Evolutionary conservation across 2,329 filamentous ascomycete genomes (phyloP).

Genomic region (Aspergillus sp.): DNA sequence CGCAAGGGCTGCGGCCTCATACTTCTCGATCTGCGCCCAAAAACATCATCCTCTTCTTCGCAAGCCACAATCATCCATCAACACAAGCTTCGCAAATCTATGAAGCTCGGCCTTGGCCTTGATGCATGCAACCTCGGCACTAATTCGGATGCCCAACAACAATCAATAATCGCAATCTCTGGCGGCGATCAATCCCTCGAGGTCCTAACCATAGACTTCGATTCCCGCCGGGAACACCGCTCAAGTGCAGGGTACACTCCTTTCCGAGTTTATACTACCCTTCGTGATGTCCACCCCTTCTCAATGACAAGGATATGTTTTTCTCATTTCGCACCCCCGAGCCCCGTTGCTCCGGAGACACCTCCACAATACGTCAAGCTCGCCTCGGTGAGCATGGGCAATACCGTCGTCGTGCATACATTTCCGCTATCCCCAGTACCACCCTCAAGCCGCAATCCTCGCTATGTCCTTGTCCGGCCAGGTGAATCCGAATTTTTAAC

Average conservation of each 20-base stretch:
- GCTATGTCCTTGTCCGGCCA: constrained; percentile 69
- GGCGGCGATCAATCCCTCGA: constrained; percentile 77
- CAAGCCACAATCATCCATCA: constrained; percentile 50
- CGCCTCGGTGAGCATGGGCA: constrained; percentile 77
- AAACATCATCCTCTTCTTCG: constrained; percentile 8
- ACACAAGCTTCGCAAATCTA: constrained; percentile 63
- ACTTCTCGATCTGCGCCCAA: constrained; percentile 40
- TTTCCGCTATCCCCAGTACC: constrained; percentile 62
- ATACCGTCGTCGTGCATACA: constrained; percentile 75
- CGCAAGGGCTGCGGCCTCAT: constrained; percentile 56
- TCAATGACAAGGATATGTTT: constrained; percentile 58
- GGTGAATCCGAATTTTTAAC: constrained; percentile 54
- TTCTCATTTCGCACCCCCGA: constrained; percentile 53
- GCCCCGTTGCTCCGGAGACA: constrained; percentile 49
- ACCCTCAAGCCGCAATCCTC: constrained; percentile 50
- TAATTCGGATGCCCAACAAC: constrained; percentile 61
- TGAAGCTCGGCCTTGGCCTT: constrained; percentile 74
- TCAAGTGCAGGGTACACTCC: constrained; percentile 39
- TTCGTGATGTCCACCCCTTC: constrained; percentile 57
- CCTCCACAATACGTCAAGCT: constrained; percentile 67
- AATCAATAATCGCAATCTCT: constrained; percentile 78
- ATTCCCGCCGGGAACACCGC: constrained; percentile 27
- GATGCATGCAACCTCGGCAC: constrained; percentile 70
- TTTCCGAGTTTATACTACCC: constrained; percentile 51
- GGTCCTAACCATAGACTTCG: constrained; percentile 74